Evolutionary conservation across 768 basidiomycete genomes (phyloP), one percentile per base, ranked within the genome.

Genomic region (Phanerodontia chrysosporium): DNA sequence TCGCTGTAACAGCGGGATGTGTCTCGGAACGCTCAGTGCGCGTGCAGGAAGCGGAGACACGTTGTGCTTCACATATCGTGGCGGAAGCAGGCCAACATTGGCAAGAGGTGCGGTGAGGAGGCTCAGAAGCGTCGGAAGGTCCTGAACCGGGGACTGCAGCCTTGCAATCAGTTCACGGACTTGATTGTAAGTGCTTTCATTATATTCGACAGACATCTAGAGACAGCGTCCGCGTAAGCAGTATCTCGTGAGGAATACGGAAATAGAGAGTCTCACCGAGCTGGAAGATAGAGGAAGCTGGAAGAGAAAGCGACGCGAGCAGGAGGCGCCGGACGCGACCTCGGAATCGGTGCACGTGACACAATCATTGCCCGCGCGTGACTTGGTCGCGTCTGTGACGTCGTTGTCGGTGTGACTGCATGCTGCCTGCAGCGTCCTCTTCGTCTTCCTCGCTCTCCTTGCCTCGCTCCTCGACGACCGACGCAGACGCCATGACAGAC

Each of bases 21-120:
- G 67, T 49, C 71, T 73, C 32, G 61, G 27, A 24, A 78, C 61
- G 59, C 71, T 69, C 51, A 80, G 57, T 13, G 71, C 64, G 3
- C 65, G 67, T 2, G 58, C 30, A 1, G 74, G 63, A 9, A 82
- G 67, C 0, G 80, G 76, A 18, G 74, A 65, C 14, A 68, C 65
- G 62, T 82, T 79, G 67, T 77, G 76, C 28, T 59, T 72, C 58
- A 68, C 73, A 69, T 78, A 89, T 44, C 69, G 78, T 4, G 85
- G 83, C 10, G 87, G 86, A 10, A 92, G 76, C 27, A 92, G 74
- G 32, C 76, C 76, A 7, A 85, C 72, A 27, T 65, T 70, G 62
- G 80, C 81, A 16, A 92, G 81, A 18, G 89, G 88, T 13, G 77
- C 71, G 49, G 75, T 72, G 55, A 92, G 76, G 28, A 90, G 79